Base-by-base conservation (phyloP, 441 rosid genomes). In the Flueggea neowawraea region DNA sequence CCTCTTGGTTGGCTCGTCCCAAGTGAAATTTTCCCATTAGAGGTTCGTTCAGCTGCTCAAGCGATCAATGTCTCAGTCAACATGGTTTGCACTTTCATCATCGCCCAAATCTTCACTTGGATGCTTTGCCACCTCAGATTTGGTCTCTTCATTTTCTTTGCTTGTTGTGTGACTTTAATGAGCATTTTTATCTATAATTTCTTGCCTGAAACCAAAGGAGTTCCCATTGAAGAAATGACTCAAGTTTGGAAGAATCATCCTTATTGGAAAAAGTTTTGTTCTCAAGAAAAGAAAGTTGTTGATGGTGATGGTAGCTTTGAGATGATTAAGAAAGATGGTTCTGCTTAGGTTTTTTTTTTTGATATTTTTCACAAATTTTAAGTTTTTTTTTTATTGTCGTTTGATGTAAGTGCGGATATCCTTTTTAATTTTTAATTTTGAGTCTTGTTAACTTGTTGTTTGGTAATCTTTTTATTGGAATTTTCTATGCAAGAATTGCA, bases 21-120 rank as follows among this genome's bases (percentile, higher is more conserved):
- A 0, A 63, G 69, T 9, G 73, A 69, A 33, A 69, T 69, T 0
- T 63, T 63, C 52, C 73, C 73, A 80, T 65, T 90, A 68, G 97
- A 90, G 74, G 88, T 90, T 0, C 70, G 97, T 67, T 88, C 97
- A 9, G 93, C 96, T 0, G 96, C 88, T 15, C 96, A 87, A 68
- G 84, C 92, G 54, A 63, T 89, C 51, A 88, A 81, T 49, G 95
- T 83, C 12, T 75, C 83, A 4, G 82, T 82, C 41, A 91, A 88
- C 84, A 81, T 85, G 50, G 22, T 91, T 31, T 85, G 85, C 84
- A 91, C 97, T 4, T 90, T 88, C 53, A 66, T 85, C 53, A 82
- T 91, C 10, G 97, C 76, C 13, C 86, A 79, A 44, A 32, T 71
- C 57, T 82, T 77, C 60, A 65, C 74, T 5, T 22, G 71, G 7